These are phyloP conservation scores for Monosporascus cannonballus DNA, from an alignment of 2,329 filamentous ascomycete genomes.

Conservation along the genomic window DNA sequence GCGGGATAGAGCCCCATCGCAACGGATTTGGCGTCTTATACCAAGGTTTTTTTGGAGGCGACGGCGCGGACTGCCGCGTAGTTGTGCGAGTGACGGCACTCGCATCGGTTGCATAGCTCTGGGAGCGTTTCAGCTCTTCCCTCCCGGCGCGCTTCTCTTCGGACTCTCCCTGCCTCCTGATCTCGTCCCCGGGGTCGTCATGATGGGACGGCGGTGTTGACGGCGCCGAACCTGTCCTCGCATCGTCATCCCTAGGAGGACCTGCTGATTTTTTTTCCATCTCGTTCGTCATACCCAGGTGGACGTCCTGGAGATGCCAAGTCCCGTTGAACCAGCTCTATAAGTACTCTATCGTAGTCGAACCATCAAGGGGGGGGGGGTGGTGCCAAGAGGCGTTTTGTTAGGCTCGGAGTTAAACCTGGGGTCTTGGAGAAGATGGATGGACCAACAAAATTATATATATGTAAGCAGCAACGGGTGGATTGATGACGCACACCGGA, in stretches of 20 bases:
- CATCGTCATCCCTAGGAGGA: slow-evolving; percentile 14
- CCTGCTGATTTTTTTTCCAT: slow-evolving; percentile 18
- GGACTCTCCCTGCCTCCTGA: slow-evolving; percentile 18
- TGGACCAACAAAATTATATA: too few relatives aligned
- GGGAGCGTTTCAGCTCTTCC: slow-evolving; percentile 34
- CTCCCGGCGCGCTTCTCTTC: slow-evolving; percentile 21
- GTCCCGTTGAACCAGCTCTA: not conserved
- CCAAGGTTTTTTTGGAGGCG: slow-evolving; percentile 49
- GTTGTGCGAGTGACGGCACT: slow-evolving; percentile 43
- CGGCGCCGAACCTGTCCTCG: slow-evolving; percentile 12
- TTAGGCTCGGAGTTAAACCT: not conserved
- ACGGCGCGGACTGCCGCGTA: slow-evolving; percentile 24
- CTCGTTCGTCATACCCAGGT: slow-evolving; percentile 21
- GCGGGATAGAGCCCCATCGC: slow-evolving; percentile 50
- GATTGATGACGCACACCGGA: too few relatives aligned
- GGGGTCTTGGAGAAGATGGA: not conserved
- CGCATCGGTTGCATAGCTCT: slow-evolving; percentile 48
- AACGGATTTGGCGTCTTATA: slow-evolving; percentile 57
- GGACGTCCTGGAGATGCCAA: not conserved
- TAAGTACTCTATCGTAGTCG: not conserved
- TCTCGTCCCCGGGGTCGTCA: slow-evolving; percentile 22
- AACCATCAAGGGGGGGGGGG: not conserved
- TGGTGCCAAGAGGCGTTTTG: not conserved
- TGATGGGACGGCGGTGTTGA: slow-evolving; percentile 10
- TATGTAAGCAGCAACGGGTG: too few relatives aligned